Percentiles rank a stretch among this genome's conserved stretches.
Evolutionary conservation across 257 asterid genomes (phyloP).

Genomic region (Lycium ferocissimum): DNA sequence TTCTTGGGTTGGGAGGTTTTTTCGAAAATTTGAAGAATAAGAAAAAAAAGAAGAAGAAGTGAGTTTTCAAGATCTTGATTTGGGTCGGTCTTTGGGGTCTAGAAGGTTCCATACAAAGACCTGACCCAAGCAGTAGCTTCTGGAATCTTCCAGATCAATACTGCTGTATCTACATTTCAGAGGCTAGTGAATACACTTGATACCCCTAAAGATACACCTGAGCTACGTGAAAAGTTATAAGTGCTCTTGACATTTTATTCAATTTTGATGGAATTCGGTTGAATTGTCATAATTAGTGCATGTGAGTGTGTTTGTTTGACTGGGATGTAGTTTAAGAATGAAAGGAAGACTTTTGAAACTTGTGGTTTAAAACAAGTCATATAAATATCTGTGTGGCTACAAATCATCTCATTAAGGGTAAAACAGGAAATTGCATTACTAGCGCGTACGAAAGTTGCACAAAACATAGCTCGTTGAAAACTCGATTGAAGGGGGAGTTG

Average conservation of each 20-base stretch:
- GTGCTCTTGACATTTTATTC: slow-evolving; percentile 20
- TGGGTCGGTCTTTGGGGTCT: slow-evolving; percentile 41
- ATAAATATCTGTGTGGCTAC: too few relatives aligned
- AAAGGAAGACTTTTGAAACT: too few relatives aligned
- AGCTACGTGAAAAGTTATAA: slow-evolving; percentile 55
- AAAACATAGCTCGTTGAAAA: background rate
- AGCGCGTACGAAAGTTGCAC: background rate
- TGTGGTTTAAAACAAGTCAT: too few relatives aligned
- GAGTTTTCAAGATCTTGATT: slow-evolving; percentile 63
- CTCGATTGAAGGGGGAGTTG: background rate
- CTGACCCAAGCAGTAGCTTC: slow-evolving; percentile 53
- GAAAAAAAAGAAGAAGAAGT: slow-evolving; percentile 25
- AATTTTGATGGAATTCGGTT: background rate
- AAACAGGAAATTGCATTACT: too few relatives aligned
- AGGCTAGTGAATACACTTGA: slow-evolving; percentile 54
- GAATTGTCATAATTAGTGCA: background rate
- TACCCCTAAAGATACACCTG: slow-evolving; percentile 52
- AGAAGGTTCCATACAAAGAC: slow-evolving; percentile 19
- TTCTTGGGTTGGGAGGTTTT: background rate
- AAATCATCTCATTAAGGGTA: too few relatives aligned
- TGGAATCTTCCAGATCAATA: slow-evolving; percentile 54
- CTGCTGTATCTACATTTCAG: slow-evolving; percentile 51
- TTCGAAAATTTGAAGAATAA: background rate
- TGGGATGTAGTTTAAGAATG: too few relatives aligned
- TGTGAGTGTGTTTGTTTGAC: background rate